Conservation (phyloP, 2,329 filamentous ascomycete species). For the Botrytis medusae region DNA sequence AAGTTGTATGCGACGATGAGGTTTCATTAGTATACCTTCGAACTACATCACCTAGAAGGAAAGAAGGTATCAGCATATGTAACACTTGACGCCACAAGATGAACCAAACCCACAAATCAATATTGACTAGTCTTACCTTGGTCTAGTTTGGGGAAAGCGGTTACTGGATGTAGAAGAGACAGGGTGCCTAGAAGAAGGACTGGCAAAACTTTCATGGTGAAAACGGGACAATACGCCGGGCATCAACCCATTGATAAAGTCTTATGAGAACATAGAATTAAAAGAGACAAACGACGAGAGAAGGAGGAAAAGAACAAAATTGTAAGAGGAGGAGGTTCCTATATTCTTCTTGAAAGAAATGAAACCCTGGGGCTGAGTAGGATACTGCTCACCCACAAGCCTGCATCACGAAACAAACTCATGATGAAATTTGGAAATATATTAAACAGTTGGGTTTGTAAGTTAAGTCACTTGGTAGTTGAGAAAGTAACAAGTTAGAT, state of each 20-base stretch:
- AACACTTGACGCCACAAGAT: conserved; percentile 20
- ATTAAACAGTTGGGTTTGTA: conserved; percentile 15
- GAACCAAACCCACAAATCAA: conserved; percentile 3
- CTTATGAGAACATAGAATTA: conserved; percentile 13
- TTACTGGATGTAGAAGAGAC: conserved; percentile 28
- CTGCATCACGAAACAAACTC: conserved; percentile 19
- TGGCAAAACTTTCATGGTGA: conserved; percentile 30
- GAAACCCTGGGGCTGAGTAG: conserved; percentile 15
- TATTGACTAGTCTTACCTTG: conserved; percentile 19
- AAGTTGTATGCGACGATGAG: conserved; percentile 16
- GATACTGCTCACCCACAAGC: conserved; percentile 16
- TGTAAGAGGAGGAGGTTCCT: conserved; percentile 18
- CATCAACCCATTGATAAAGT: conserved; percentile 9
- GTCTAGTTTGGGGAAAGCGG: conserved; percentile 12
- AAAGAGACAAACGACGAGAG: conserved; percentile 19
- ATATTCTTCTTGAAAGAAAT: conserved; percentile 16
- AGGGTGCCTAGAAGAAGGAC: conserved; percentile 26
- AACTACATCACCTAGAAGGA: not conserved
- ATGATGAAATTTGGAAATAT: not conserved
- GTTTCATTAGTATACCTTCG: conserved; percentile 17
- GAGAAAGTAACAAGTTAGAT: conserved; percentile 6
- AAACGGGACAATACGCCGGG: conserved; percentile 17
- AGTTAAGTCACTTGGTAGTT: conserved; percentile 11
- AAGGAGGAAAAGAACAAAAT: conserved; percentile 12
- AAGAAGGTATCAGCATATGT: conserved; percentile 18